Conservation (phyloP, 306 rosid genomes). For the Cucurbita argyrosperma region DNA sequence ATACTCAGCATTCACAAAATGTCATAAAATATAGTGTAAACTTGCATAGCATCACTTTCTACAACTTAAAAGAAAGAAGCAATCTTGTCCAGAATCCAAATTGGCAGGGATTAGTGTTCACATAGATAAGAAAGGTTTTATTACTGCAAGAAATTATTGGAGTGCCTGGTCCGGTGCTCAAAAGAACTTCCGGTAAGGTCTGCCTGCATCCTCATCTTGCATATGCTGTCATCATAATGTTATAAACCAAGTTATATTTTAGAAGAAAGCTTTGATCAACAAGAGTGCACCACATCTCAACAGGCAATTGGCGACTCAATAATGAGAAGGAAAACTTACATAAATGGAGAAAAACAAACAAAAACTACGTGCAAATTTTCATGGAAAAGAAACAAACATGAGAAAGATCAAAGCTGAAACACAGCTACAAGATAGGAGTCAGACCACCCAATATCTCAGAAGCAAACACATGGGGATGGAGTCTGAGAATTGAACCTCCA, state of each 20-base stretch:
- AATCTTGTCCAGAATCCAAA: neutral
- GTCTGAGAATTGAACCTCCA: neutral
- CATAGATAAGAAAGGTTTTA: neutral
- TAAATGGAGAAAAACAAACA: neutral
- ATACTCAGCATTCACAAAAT: neutral
- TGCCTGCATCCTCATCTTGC: constrained; percentile 90
- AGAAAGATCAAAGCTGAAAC: neutral
- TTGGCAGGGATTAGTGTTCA: neutral
- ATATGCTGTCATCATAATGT: constrained; percentile 39
- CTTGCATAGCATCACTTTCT: neutral
- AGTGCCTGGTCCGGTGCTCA: constrained; percentile 12
- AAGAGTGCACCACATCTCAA: neutral
- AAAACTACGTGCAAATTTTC: neutral
- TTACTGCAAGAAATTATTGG: neutral
- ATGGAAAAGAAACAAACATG: neutral
- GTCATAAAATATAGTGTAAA: neutral
- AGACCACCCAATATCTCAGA: neutral
- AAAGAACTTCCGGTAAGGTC: constrained; percentile 73
- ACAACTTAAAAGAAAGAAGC: constrained; percentile 1
- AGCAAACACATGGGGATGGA: neutral
- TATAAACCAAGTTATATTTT: neutral
- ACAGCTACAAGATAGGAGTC: neutral
- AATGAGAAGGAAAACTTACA: neutral
- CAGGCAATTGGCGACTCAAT: neutral
- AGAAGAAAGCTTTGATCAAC: neutral